Conservation (phyloP, 495 filamentous ascomycete genomes). For the Talaromyces stipitatus region DNA sequence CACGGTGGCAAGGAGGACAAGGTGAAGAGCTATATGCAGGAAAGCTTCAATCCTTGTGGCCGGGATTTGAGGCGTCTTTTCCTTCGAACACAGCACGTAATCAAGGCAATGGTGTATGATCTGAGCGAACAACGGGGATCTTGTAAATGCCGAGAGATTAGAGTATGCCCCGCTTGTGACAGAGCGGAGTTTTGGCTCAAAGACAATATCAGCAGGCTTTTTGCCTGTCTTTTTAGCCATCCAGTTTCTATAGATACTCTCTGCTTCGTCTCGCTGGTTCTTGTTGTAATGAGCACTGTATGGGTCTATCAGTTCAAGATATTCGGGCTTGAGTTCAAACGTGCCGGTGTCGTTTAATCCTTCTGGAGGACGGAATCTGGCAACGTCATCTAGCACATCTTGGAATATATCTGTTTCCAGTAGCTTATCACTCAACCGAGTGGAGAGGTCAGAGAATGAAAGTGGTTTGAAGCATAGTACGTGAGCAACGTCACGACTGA, state of each 20-base stretch:
- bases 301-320: conserved; percentile 79
- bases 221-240: conserved; percentile 84
- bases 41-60: conserved; percentile 81
- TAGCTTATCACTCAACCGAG: conserved; percentile 52
- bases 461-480: conserved; percentile 93
- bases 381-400: conserved; percentile 84
- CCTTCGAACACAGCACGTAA: conserved; percentile 60
- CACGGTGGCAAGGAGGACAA: conserved; percentile 71
- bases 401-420: conserved; percentile 69
- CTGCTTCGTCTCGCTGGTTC: conserved; percentile 94
- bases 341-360: conserved; percentile 86
- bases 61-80: conserved; percentile 62
- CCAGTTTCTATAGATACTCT: conserved; percentile 76
- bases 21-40: conserved; percentile 81
- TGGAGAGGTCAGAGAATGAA: conserved; percentile 82
- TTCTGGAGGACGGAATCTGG: conserved; percentile 81
- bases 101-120: conserved; percentile 81
- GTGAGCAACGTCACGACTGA: conserved; percentile 86
- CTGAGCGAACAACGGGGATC: conserved; percentile 79
- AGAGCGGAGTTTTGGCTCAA: conserved; percentile 76
- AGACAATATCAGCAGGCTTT: conserved; percentile 76
- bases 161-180: conserved; percentile 71
- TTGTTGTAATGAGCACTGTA: conserved; percentile 93
- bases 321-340: conserved; percentile 84
- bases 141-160: conserved; percentile 67